Base-by-base conservation (phyloP, 1,139 yeast genomes). In the Debaryomyces sp. region DNA sequence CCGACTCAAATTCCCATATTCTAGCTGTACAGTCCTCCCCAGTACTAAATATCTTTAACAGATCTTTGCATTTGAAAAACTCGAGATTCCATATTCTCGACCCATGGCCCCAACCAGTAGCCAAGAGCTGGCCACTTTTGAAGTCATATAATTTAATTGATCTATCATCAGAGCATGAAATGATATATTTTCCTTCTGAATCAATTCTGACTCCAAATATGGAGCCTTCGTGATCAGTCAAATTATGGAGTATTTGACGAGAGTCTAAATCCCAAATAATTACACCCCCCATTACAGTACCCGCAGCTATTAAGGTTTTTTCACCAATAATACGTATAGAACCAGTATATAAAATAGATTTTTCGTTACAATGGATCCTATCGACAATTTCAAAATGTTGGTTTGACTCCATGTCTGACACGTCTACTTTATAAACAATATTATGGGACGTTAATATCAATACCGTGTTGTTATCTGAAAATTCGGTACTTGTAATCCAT, bases 21-120 rank as follows among this genome's bases (percentile, higher is more conserved):
- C 97, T 78, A n/a, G 89, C 81, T 0, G 96, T 86, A 58, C 95
- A 83, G 66, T 94, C 99, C 64, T 94, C 99, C 8, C 97, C 91
- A 12, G 85, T 83, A 67, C 96, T 87, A 54, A 79, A 66, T 3
- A 80, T 61, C 24, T 81, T 71, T 1, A 86, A 61, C 1, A 59
- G 54, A 4, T 47, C 40, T 37, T 68, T 63, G n/a, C 67, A 66
- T 3, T 57, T 54, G 52, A 74, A 79, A 63, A 91, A 90, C 40
- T 76, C 76, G 46, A 94, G 73, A 39, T 80, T 81, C 99, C 99
- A 94, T 39, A 94, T 91, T 62, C 99, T 79, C 0, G 98, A 92
- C 3, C 89, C 87, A 63, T 94, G 99, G 13, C 98, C 98, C 97
- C 98, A 94, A 0, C 97, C 98, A 35, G 84, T 81, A 1, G 94